A percentile compares a stretch with the other conserved stretches of the same genome.
Conservation (phyloP, 148 eudicot genomes). For the Limonium bicolor region DNA sequence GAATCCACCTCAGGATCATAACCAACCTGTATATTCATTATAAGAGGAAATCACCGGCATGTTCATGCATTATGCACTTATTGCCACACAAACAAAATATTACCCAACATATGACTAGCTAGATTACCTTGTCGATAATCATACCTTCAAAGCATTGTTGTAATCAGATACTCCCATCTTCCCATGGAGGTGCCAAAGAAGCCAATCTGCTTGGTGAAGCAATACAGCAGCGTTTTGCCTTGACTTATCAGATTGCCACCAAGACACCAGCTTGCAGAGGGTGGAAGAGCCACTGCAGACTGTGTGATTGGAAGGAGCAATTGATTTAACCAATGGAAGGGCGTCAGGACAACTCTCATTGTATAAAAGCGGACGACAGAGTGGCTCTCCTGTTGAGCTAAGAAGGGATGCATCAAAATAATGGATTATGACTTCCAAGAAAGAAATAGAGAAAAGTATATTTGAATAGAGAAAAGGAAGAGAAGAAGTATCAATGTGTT, state of each 20-base stretch:
- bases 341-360: slow-evolving; percentile 89
- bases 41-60: too few species aligned
- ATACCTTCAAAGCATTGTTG: slow-evolving; percentile 89
- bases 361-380: slow-evolving; percentile 64
- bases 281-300: slow-evolving; percentile 91
- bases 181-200: slow-evolving; percentile 93
- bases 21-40: slow-evolving; percentile 43
- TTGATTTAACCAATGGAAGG: slow-evolving; percentile 56
- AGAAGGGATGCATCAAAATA: too few species aligned
- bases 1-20: slow-evolving; percentile 82
- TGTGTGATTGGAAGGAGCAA: slow-evolving; percentile 87
- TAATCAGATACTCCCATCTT: slow-evolving; percentile 91
- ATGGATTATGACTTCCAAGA: too few species aligned
- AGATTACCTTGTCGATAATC: not conserved
- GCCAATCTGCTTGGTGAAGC: slow-evolving; percentile 95
- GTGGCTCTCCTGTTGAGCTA: slow-evolving; percentile 76
- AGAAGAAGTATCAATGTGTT: too few species aligned
- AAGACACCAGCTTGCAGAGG: slow-evolving; percentile 84
- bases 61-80: too few species aligned
- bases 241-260: slow-evolving; percentile 61
- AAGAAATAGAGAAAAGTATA: too few species aligned
- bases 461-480: too few species aligned
- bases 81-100: too few species aligned
- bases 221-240: slow-evolving; percentile 50
- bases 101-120: slow-evolving; percentile 2